Conservation (phyloP, 2,329 filamentous ascomycete genomes). For the Fusarium duplospermum region DNA sequence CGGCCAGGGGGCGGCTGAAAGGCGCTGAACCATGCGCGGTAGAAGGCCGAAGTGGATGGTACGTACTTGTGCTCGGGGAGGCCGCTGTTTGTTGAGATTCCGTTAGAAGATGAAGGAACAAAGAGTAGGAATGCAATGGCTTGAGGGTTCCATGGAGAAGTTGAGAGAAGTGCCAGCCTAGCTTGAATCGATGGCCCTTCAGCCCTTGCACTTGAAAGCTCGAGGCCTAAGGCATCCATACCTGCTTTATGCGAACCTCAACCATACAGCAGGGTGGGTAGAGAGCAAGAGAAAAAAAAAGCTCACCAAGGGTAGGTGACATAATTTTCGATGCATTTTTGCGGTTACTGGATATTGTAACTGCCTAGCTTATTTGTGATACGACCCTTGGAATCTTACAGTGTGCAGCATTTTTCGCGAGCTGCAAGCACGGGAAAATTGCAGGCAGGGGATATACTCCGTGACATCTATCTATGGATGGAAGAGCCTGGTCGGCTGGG, state of each 20-base stretch:
- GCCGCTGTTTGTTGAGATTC: conserved; percentile 32
- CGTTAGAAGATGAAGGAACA: background rate
- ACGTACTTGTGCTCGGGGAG: conserved; percentile 18
- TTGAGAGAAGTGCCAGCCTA: background rate
- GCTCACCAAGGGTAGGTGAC: background rate
- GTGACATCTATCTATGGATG: background rate
- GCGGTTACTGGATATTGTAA: too few species aligned
- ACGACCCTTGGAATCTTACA: background rate
- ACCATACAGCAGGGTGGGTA: background rate
- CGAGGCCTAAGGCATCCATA: conserved; percentile 20
- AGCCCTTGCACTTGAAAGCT: background rate
- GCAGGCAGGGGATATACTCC: conserved; percentile 3
- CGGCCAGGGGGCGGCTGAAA: conserved; percentile 10
- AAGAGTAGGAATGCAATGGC: conserved; percentile 2
- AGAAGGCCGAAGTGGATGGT: conserved; percentile 19
- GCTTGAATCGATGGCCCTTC: background rate
- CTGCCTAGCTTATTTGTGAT: background rate
- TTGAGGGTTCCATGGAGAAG: background rate
- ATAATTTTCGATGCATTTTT: background rate
- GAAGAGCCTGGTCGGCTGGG: background rate
- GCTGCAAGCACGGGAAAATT: background rate
- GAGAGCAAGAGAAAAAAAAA: background rate
- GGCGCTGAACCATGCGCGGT: conserved; percentile 1
- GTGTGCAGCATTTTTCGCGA: background rate
- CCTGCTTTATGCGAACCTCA: conserved; percentile 23